A percentile compares a stretch with the other conserved stretches of the same genome.
These are phyloP conservation scores for Ustilago xerochloae DNA, from an alignment of 1,284 basidiomycete genomes.

Conservation along the genomic window DNA sequence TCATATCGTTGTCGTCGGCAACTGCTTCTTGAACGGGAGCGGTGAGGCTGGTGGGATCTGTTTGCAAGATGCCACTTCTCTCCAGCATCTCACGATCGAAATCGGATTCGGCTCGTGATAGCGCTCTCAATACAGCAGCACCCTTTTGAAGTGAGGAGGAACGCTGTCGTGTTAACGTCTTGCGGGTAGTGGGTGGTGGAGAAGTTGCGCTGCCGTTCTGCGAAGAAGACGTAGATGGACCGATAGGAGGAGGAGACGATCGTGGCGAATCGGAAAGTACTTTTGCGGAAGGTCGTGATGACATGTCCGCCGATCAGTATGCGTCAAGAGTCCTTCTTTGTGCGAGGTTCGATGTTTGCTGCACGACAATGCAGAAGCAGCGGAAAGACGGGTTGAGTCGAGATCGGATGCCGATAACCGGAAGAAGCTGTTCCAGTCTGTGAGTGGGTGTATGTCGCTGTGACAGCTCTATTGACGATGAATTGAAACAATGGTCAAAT, in stretches of 20 bases:
- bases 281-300: slow-evolving; percentile 20
- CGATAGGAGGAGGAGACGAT: slow-evolving; percentile 33
- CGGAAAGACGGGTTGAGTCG: too few species aligned
- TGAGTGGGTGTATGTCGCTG: too few species aligned
- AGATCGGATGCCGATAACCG: too few species aligned
- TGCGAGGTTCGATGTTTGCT: too few species aligned
- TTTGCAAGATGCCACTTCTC: slow-evolving; percentile 6
- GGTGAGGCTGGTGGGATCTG: slow-evolving; percentile 22
- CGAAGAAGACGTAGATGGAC: slow-evolving; percentile 21
- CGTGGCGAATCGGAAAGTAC: slow-evolving; percentile 34
- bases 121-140: slow-evolving; percentile 62
- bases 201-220: slow-evolving; percentile 7
- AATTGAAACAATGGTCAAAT: too few species aligned
- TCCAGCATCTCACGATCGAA: slow-evolving; percentile 48
- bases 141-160: slow-evolving; percentile 64
- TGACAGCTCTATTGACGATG: too few species aligned
- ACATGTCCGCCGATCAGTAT: slow-evolving; percentile 10
- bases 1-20: slow-evolving; percentile 2
- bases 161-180: slow-evolving; percentile 37
- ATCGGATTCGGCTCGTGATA: slow-evolving; percentile 58
- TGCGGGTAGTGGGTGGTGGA: slow-evolving; percentile 12
- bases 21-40: slow-evolving; percentile 14
- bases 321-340: not conserved
- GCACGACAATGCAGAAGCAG: too few species aligned
- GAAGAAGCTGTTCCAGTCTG: too few species aligned